A percentile compares a stretch with the other conserved stretches of the same genome.
phyloP scores from a whole-genome alignment of 2,329 filamentous ascomycete genomes.

The Claviceps capensis region DNA sequence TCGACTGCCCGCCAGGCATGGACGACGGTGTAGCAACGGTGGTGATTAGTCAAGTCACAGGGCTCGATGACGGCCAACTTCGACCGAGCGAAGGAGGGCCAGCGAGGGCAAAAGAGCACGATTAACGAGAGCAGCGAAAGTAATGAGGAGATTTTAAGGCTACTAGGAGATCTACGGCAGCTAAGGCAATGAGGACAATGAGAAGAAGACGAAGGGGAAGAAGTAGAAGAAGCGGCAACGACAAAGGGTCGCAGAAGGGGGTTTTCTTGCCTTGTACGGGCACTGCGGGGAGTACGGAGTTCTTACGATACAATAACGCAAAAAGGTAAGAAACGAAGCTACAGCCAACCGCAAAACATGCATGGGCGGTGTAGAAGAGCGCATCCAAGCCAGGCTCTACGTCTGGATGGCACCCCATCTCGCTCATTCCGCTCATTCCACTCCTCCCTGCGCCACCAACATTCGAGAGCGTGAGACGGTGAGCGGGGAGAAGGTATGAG shows the following conservation, averaged over 20 bases:
- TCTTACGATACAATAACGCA: neutral
- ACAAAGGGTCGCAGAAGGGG: neutral
- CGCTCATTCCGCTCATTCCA: neutral
- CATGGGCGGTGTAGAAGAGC: neutral
- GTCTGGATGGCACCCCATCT: neutral
- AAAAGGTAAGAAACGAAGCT: neutral
- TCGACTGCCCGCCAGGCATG: constrained; percentile 1
- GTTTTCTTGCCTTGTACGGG: too few species aligned
- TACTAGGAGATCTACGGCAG: too few species aligned
- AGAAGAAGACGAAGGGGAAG: neutral
- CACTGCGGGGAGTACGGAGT: neutral
- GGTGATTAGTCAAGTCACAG: neutral
- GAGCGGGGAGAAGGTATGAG: neutral
- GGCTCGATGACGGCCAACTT: neutral
- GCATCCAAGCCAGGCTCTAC: neutral
- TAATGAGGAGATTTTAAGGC: too few species aligned
- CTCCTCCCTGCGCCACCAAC: neutral
- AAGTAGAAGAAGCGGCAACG: neutral
- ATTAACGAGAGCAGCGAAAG: too few species aligned
- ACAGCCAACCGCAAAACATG: neutral
- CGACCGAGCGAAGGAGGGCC: neutral
- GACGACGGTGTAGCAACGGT: neutral
- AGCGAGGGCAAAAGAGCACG: neutral
- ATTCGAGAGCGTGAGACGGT: neutral
- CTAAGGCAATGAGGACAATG: neutral